Base-by-base conservation (phyloP, 208 protist species). In the Wallacemonas sp. region DNA sequence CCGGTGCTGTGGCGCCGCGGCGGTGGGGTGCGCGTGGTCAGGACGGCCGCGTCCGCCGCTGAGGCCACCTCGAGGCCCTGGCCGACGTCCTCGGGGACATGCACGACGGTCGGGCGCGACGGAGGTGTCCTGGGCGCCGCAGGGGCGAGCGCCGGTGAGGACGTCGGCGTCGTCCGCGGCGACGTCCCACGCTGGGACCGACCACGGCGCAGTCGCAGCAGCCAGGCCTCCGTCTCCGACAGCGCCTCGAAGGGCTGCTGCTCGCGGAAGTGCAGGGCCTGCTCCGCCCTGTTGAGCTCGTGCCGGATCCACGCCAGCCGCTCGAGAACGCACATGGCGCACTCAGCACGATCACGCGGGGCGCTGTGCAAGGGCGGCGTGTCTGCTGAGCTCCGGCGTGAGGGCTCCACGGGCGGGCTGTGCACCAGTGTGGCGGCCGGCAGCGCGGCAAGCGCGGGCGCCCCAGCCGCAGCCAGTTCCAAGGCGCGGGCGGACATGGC, bases 231-330 rank as follows among this genome's bases (percentile, higher is more conserved):
- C 14, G 31, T 44, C 5, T 32, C 50, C 20, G 26, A 28, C 14
- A 14, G 20, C 10, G 49, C 36, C 26, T 67, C n/a, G 52, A 64
- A 75, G 1, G 74, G 74, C 36, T 76, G 64, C 14, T 74, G 66
- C 42, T 78, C 55, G 46, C 82, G 76, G 68, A 77, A 89, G 29
- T 72, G 50, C 29, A 84, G 74, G 11, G 70, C 79, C 32, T 69
- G 66, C 44, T 81, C 70, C 12, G 83, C 65, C 23, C 79, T 73
- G 11, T 38, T 38, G 25, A 89, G 74, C 50, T 77, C 70, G 11
- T 57, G 32, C 25, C 76, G 76, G 50, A 89, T 62, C 26, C 55
- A 57, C 32, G 81, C 71, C 20, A 86, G 65, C 33, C 72, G 70
- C 0, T 57, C 48, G 25, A 31, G 25, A 33, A 55, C 48, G 18